Base-by-base conservation (phyloP, 148 eudicot genomes). In the Salicornia ramosissima region DNA sequence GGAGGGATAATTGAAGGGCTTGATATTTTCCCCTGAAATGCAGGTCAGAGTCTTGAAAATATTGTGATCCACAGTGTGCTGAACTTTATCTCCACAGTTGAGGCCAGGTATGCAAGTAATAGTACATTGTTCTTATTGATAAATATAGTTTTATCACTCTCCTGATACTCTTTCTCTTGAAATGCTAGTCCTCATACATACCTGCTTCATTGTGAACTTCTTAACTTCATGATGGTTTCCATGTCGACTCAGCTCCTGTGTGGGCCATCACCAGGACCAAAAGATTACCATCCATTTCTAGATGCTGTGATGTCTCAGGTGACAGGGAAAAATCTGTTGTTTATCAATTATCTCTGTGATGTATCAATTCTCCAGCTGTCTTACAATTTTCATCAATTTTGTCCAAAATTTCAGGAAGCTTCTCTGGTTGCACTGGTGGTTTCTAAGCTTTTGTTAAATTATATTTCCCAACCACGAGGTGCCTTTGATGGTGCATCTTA, bases 171-270 rank as follows among this genome's bases (percentile, higher is more conserved):
- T 59, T 63, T 65, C 57, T 70, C 56, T 77, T 83, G 25, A 36
- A 75, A 59, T 82, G 78, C 80, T 58, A 90, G 98, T 75, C 84
- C 89, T 67, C 63, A 64, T 45, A 90, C 96, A 49, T 88, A 81
- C 77, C 83, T 83, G 71, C 85, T 93, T 62, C 96, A 93, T 71
- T 85, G 78, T 57, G 98, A 88, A 74, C 89, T 93, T 78, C 96
- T 90, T 54, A 81, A 88, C 74, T 88, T 93, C 84, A 68, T 90
- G 85, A 85, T 93, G 47, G 83, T 86, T 52, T 83, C 95, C 81
- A 84, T 85, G 90, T 90, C 98, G 67, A 90, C 95, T 74, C 97
- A 90, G 80, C 96, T 93, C 83, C 87, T 84, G 66, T 85, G 86
- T 72, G 90, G 88, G 75, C 89, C 96, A 76, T 86, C 97, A 28